Percentiles rank a stretch among this genome's conserved stretches.
phyloP scores from a whole-genome alignment of 805 yeast genomes.

The Suhomyces canberraensis region DNA sequence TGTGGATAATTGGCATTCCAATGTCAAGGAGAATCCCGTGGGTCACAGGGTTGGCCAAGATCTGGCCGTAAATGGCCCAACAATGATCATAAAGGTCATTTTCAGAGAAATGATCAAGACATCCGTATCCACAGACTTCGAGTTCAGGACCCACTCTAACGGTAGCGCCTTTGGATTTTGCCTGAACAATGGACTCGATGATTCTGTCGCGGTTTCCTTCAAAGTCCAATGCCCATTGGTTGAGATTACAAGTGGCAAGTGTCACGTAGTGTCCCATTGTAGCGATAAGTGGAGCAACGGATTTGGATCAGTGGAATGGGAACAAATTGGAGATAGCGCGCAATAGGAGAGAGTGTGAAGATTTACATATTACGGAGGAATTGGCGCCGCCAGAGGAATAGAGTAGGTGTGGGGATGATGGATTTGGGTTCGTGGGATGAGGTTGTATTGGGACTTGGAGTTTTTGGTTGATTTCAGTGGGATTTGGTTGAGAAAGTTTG shows the following conservation, averaged over 20 bases:
- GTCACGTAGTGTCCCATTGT: slow-evolving; percentile 85
- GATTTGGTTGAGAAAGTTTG: no score
- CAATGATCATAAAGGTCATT: slow-evolving; percentile 84
- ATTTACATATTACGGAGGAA: no score
- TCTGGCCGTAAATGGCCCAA: slow-evolving; percentile 90
- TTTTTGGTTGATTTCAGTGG: no score
- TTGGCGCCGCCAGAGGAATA: no score
- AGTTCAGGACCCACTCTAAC: slow-evolving; percentile 96
- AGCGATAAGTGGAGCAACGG: not conserved
- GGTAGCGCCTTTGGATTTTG: slow-evolving; percentile 72
- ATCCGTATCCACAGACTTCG: slow-evolving; percentile 92
- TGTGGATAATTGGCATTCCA: slow-evolving; percentile 92
- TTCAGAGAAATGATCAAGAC: slow-evolving; percentile 91
- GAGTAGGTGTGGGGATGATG: no score
- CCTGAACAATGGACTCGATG: slow-evolving; percentile 69
- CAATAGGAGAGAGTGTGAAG: no score
- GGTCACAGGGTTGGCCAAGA: slow-evolving; percentile 64
- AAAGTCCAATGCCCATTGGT: slow-evolving; percentile 98
- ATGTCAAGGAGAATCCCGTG: slow-evolving; percentile 79
- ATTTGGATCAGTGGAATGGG: no score
- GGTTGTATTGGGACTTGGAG: no score
- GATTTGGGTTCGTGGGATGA: no score
- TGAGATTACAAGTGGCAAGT: slow-evolving; percentile 87
- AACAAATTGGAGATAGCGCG: no score
- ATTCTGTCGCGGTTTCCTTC: slow-evolving; percentile 96